Conservation (phyloP, 177 flowering plant species). For the Vitis hybrid region DNA sequence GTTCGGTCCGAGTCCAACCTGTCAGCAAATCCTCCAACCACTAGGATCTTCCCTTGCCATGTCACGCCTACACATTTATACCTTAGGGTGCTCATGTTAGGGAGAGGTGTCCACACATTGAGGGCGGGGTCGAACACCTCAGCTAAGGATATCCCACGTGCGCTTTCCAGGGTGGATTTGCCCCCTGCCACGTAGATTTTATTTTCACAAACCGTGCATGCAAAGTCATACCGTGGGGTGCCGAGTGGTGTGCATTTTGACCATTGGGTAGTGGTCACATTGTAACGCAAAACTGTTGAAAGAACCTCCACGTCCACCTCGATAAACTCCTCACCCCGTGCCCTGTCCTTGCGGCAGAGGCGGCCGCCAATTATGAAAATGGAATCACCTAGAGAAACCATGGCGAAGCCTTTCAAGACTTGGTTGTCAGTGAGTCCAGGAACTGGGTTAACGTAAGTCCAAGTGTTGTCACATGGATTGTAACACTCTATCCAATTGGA, state of each 20-base stretch:
- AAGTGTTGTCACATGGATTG: conserved; percentile 37
- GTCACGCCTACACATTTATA: conserved; percentile 66
- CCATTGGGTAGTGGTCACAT: conserved; percentile 33
- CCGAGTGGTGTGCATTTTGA: conserved; percentile 35
- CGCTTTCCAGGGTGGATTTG: conserved; percentile 27
- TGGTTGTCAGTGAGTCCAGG: conserved; percentile 34
- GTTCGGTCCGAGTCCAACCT: conserved; percentile 24
- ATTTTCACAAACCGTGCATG: conserved; percentile 40
- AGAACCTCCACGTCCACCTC: conserved; percentile 23
- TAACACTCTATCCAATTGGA: conserved; percentile 44
- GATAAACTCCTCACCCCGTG: conserved; percentile 9
- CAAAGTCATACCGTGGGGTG: conserved; percentile 48
- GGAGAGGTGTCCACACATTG: conserved; percentile 42
- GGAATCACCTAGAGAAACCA: conserved; percentile 35
- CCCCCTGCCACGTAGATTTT: conserved; percentile 69
- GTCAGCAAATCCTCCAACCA: conserved; percentile 57
- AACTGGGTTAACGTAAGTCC: conserved; percentile 32
- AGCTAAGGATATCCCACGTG: conserved; percentile 40
- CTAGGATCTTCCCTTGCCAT: conserved; percentile 55
- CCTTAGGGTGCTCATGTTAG: conserved; percentile 46
- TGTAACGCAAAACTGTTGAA: conserved; percentile 24
- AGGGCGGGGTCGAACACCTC: conserved; percentile 48
- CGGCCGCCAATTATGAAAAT: conserved; percentile 49
- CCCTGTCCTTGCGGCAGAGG: conserved; percentile 21
- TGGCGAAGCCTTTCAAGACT: conserved; percentile 46